phyloP scores from a whole-genome alignment of 2,329 filamentous ascomycete genomes.

The Beauveria rudraprayagi region DNA sequence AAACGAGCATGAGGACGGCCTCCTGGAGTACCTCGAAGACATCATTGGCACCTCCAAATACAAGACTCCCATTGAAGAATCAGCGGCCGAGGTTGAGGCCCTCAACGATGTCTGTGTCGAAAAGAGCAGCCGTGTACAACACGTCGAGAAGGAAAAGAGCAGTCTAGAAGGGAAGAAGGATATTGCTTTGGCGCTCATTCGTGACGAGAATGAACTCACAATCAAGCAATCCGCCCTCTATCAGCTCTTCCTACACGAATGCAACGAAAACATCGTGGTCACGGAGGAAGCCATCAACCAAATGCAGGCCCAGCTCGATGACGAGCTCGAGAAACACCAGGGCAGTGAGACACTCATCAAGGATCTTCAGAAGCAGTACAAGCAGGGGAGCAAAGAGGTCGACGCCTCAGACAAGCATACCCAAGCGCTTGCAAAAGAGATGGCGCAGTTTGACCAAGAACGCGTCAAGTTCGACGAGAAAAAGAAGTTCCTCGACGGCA shows the following conservation, averaged over 20 bases:
- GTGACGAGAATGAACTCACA: slow-evolving; percentile 86
- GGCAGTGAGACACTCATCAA: slow-evolving; percentile 88
- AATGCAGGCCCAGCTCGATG: slow-evolving; percentile 78
- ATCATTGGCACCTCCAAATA: slow-evolving; percentile 99
- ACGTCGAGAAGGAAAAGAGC: slow-evolving; percentile 95
- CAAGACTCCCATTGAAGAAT: slow-evolving; percentile 93
- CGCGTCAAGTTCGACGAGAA: slow-evolving; percentile 97
- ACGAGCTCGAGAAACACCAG: slow-evolving; percentile 84
- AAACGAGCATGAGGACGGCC: slow-evolving; percentile 90
- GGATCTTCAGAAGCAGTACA: slow-evolving; percentile 75
- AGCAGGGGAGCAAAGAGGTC: slow-evolving; percentile 73
- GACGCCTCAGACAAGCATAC: slow-evolving; percentile 75
- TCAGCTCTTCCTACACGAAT: slow-evolving; percentile 84
- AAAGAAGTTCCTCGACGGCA: slow-evolving; percentile 82
- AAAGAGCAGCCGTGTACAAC: slow-evolving; percentile 90
- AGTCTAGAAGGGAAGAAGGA: slow-evolving; percentile 94
- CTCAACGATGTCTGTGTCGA: slow-evolving; percentile 93
- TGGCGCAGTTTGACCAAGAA: slow-evolving; percentile 91
- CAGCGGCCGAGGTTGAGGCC: slow-evolving; percentile 79
- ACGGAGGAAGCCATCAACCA: slow-evolving; percentile 86
- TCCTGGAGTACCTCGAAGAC: slow-evolving; percentile 94
- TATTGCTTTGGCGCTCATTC: slow-evolving; percentile 79
- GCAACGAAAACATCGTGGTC: slow-evolving; percentile 78
- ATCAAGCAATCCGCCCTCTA: slow-evolving; percentile 88
- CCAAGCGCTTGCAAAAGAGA: slow-evolving; percentile 73